phyloP scores from a whole-genome alignment of 805 yeast species.

The Candida yuanshanica region DNA sequence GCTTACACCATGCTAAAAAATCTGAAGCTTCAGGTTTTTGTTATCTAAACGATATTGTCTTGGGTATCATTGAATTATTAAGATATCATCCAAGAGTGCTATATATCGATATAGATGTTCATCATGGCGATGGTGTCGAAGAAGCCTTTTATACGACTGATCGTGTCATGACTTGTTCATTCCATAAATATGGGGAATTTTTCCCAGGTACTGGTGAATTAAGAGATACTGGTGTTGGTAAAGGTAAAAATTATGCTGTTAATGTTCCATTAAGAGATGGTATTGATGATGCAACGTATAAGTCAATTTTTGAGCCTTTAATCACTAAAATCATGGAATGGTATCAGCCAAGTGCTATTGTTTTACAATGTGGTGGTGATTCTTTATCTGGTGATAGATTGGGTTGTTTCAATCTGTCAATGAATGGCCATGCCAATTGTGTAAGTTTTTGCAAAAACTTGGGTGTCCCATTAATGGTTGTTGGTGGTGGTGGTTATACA shows the following conservation, averaged over 20 bases:
- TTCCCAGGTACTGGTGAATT: conserved; percentile 97
- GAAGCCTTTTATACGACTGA: conserved; percentile 95
- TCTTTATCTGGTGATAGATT: conserved; percentile 88
- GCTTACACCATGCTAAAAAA: conserved; percentile 94
- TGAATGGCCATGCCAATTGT: conserved; percentile 93
- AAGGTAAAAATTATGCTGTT: conserved; percentile 81
- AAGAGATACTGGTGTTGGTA: conserved; percentile 83
- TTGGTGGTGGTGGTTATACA: conserved; percentile 98
- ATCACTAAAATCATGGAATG: conserved; percentile 65
- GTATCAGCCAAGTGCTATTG: conserved; percentile 77
- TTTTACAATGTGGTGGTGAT: conserved; percentile 97
- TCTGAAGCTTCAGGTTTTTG: conserved; percentile 94
- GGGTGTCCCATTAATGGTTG: conserved; percentile 82
- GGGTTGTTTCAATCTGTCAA: conserved; percentile 90
- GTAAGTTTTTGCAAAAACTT: conserved; percentile 84
- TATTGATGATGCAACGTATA: conserved; percentile 88
- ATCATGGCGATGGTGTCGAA: conserved; percentile 98
- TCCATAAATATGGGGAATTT: conserved; percentile 93
- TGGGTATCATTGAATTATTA: conserved; percentile 77
- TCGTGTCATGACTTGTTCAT: conserved; percentile 92
- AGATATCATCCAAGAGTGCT: conserved; percentile 89
- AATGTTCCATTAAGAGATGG: conserved; percentile 95
- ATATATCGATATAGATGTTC: conserved; percentile 91
- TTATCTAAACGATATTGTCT: conserved; percentile 89
- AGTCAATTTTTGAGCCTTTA: conserved; percentile 84